These are phyloP conservation scores for Arthrobotrys sphaeroides DNA, from an alignment of 2,329 filamentous ascomycete species.

Conservation along the genomic window DNA sequence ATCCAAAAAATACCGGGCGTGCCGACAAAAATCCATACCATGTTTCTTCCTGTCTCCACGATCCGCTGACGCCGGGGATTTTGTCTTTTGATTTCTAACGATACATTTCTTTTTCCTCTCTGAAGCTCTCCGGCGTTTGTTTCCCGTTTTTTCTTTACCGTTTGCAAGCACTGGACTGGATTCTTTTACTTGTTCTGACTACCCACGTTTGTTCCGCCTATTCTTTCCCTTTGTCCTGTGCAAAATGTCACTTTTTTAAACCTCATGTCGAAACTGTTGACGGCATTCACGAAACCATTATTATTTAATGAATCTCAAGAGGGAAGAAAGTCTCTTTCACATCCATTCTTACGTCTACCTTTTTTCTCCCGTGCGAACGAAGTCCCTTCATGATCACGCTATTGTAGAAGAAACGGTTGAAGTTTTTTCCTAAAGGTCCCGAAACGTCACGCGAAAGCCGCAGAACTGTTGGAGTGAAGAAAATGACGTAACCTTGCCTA, in stretches of 20 bases:
- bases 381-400: too few species aligned
- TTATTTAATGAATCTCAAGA: constrained; percentile 30
- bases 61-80: constrained; percentile 1
- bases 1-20: constrained; percentile 30
- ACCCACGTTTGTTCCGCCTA: neutral
- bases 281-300: constrained; percentile 9
- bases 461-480: constrained; percentile 23
- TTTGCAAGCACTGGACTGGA: constrained; percentile 1
- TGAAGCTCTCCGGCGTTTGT: constrained; percentile 9
- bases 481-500: constrained; percentile 47
- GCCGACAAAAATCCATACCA: constrained; percentile 3
- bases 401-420: too few species aligned
- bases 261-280: constrained; percentile 12
- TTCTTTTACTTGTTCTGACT: neutral
- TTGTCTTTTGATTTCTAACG: neutral
- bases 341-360: neutral
- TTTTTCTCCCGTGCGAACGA: neutral
- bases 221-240: constrained; percentile 21
- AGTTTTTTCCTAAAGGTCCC: neutral
- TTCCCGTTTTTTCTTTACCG: neutral
- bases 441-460: neutral
- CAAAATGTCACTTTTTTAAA: neutral
- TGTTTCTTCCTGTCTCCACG: neutral
- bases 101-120: constrained; percentile 1
- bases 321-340: neutral